Evolutionary conservation across 2,329 filamentous ascomycete species (phyloP), one percentile per base, ranked within the genome.

Genomic region (Cercospora zeina): DNA sequence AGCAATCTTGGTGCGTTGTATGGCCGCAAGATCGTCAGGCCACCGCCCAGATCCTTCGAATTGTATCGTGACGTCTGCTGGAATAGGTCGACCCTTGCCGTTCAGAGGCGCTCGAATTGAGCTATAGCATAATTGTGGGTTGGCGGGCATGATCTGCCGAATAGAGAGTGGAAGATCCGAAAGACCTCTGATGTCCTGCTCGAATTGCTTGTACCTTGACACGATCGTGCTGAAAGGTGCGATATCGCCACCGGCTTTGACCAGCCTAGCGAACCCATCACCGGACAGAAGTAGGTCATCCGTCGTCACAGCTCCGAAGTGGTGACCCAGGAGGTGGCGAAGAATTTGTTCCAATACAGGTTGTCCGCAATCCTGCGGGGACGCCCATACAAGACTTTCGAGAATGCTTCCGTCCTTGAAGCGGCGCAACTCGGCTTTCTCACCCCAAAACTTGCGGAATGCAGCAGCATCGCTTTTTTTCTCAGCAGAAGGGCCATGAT

Each of bases 361-460:
- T 33, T 78, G 75, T 1, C 86, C 79, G 45, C 63, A 63, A 1
- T 83, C 80, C 59, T 84, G 82, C 67, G 87, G 84, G 1, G 82
- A 65, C 2, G 77, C 82, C 95, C 95, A 99, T 19, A 96, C 88
- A 31, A 97, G 80, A 71, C 90, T 96, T 76, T 99, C 96, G 8
- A 92, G 82, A 67, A 99, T 97, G 69, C 89, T 93, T 21, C 95
- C 95, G 71, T 97, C 92, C 70, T 93, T 96, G 81, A 99, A 99
- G 19, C 95, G 89, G 67, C 95, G 86, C 50, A 99, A 82, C 75
- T 99, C 95, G 1, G 95, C 86, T 74, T 95, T 96, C 9, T 93
- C 89, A 6, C 93, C 95, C 95, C 96, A 99, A 74, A 99, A 97
- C 34, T 88, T 85, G 36, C 91, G 89, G 75, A 97, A 99, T 33